These are phyloP conservation scores for Trichosporon sp. DNA, from an alignment of 1,284 basidiomycete genomes.

Conservation along the genomic window DNA sequence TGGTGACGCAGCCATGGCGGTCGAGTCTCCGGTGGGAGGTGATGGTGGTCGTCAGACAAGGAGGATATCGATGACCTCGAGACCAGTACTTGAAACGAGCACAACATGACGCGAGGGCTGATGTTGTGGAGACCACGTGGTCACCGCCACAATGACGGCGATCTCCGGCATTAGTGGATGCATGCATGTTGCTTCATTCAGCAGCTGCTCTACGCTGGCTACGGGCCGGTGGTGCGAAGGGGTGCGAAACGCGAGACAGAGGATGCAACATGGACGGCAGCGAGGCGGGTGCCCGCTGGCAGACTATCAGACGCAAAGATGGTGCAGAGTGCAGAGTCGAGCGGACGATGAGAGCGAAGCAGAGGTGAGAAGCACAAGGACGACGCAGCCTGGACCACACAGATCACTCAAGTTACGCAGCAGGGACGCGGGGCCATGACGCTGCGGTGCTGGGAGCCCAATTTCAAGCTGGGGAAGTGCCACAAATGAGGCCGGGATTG, in stretches of 20 bases:
- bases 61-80: neutral
- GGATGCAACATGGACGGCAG: neutral
- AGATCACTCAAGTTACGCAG: neutral
- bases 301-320: neutral
- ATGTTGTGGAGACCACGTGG: neutral
- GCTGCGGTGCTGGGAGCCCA: too few species aligned
- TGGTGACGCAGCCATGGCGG: slow-evolving; percentile 30
- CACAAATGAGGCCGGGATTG: neutral
- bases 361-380: neutral
- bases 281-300: too few species aligned
- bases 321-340: neutral
- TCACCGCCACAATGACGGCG: neutral
- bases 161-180: neutral
- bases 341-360: neutral
- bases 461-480: neutral
- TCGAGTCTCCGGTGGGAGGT: neutral
- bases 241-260: neutral
- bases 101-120: slow-evolving; percentile 2
- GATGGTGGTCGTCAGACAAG: neutral
- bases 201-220: neutral
- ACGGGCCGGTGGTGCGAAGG: neutral
- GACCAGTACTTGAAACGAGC: neutral
- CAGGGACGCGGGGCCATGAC: neutral
- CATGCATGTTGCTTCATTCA: neutral
- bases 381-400: neutral